These are phyloP conservation scores for Tetrahymena elliotti DNA, from an alignment of 73 alveolate species.

Conservation along the genomic window DNA sequence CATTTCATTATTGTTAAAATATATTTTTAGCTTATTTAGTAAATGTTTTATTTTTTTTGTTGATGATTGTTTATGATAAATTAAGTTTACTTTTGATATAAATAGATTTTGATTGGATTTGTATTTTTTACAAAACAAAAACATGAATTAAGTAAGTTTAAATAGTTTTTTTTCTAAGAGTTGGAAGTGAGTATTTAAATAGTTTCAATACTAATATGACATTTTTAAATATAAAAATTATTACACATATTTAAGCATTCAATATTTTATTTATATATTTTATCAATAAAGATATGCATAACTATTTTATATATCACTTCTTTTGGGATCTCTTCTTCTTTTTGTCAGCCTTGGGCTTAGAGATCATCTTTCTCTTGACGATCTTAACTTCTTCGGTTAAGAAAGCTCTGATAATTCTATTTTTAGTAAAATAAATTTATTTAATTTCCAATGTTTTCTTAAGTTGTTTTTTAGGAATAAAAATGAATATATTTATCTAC, in stretches of 20 bases:
- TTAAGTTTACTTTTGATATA: too few species aligned
- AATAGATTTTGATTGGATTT: too few species aligned
- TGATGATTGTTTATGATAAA: too few species aligned
- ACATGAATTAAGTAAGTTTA: neutral
- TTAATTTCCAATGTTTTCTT: neutral
- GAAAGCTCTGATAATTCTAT: constrained; percentile 66
- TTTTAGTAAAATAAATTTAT: neutral
- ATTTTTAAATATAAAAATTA: neutral
- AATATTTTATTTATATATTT: neutral
- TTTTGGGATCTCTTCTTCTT: neutral
- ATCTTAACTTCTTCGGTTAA: constrained; percentile 66
- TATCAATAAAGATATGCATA: neutral
- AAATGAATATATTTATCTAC: neutral
- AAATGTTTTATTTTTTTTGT: too few species aligned
- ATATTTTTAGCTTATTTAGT: too few species aligned
- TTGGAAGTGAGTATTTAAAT: neutral
- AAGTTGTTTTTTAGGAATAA: neutral
- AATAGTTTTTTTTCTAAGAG: neutral
- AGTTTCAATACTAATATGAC: neutral
- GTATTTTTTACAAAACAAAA: neutral
- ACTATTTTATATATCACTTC: neutral
- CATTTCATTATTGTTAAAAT: too few species aligned
- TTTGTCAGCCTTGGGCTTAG: constrained; percentile 38
- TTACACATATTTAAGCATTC: neutral
- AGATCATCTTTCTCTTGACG: constrained; percentile 45